Base-by-base conservation (phyloP, 1,284 basidiomycete species). In the Boletus semigastroideus region DNA sequence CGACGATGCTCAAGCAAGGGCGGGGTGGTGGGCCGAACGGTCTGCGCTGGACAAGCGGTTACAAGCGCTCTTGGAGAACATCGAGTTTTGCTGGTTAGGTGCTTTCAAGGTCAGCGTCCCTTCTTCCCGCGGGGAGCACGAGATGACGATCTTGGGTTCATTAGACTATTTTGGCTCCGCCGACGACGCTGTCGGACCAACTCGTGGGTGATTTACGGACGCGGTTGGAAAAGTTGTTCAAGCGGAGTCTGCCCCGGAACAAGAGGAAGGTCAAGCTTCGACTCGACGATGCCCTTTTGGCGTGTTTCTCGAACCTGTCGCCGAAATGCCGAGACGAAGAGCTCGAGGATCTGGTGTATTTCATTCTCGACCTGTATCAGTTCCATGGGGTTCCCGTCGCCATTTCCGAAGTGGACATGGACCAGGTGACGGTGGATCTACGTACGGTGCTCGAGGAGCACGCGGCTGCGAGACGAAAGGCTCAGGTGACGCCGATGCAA, bases 11-110 rank as follows among this genome's bases (percentile, higher is more conserved):
- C 78, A 82, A n/a, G 89, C 80, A 0, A 75, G 82, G 51, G 74
- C 79, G 2, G 78, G 76, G 2, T 98, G 96, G 96, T 99, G 96
- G 96, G 83, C 81, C 36, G 79, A 86, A 47, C 79, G 94, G 12
- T 75, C 78, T 40, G 79, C 78, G 27, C 78, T 99, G 28, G 95
- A 99, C 65, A 77, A 74, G 44, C 79, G 92, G 27, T 69, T 99
- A 64, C 76, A 83, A 45, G 81, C 84, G 33, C 73, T 99, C 10
- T 72, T 98, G 27, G 83, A 84, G 55, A 90, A 86, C 56, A 87
- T 99, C 34, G 96, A 99, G 67, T 93, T 91, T 62, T 93, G 90
- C 62, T 99, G 97, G 97, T 77, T 99, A 4, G 96, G 97, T 2
- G 94, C 89, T 20, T 98, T 98, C 82, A 98, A 98, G 82, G 94